These are phyloP conservation scores for Paraglomus brasilianum DNA, from an alignment of 192 early-diverging fungal species.

Conservation along the genomic window DNA sequence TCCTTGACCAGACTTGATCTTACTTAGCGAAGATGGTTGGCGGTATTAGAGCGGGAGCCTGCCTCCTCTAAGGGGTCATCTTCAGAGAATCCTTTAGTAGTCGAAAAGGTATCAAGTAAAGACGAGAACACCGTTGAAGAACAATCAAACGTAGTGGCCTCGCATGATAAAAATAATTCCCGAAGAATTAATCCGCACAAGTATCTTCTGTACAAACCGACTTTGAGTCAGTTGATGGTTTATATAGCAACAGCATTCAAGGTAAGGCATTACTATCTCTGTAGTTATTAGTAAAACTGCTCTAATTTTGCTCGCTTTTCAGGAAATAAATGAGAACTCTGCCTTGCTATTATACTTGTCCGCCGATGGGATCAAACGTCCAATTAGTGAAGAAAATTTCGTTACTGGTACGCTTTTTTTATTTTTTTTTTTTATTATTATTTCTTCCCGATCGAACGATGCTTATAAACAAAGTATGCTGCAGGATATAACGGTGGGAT, in stretches of 20 bases:
- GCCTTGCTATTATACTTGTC: constrained; percentile 89
- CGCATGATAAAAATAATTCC: constrained; percentile 35
- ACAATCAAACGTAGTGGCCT: constrained; percentile 31
- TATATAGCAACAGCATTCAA: constrained; percentile 93
- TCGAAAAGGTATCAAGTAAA: constrained; percentile 4
- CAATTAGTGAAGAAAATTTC: constrained; percentile 45
- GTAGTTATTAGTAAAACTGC: neutral
- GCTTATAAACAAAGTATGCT: neutral
- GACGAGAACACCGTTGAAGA: constrained; percentile 32
- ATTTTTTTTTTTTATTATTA: too few relatives aligned
- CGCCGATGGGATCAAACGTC: constrained; percentile 70
- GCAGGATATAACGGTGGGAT: constrained; percentile 75
- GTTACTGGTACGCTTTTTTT: constrained; percentile 44
- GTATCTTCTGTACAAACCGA: constrained; percentile 89
- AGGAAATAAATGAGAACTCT: constrained; percentile 85
- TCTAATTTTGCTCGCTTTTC: neutral
- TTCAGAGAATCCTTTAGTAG: constrained; percentile 24
- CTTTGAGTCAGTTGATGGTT: constrained; percentile 86
- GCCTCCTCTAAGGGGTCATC: constrained; percentile 31
- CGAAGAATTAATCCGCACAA: constrained; percentile 71
- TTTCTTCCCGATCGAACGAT: too few relatives aligned
- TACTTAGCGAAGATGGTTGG: neutral
- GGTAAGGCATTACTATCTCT: constrained; percentile 38
- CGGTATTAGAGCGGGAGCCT: constrained; percentile 60
- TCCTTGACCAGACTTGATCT: too few relatives aligned